Conservation (phyloP, 164 flowering plant genomes). For the Amborella trichopoda region DNA sequence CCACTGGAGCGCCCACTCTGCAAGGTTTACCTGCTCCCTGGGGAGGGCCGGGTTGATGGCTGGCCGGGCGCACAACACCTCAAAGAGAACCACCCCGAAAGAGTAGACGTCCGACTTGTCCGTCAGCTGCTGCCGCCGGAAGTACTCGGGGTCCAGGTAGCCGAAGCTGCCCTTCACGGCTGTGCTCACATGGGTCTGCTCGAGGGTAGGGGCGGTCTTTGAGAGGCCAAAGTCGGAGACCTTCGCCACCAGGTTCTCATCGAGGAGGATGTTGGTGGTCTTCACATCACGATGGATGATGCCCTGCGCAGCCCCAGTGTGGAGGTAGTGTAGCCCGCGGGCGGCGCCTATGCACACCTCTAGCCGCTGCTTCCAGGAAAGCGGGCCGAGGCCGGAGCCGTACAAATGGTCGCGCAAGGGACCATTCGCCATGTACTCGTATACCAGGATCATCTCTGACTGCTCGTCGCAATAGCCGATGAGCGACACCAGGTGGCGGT, state of each 20-base stretch:
- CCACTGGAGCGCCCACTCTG: constrained; percentile 80
- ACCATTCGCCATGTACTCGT: constrained; percentile 88
- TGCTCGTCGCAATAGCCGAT: constrained; percentile 79
- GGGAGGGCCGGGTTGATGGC: constrained; percentile 66
- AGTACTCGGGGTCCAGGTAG: constrained; percentile 86
- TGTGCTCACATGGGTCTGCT: constrained; percentile 81
- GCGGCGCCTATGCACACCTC: constrained; percentile 88
- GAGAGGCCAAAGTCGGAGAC: constrained; percentile 85
- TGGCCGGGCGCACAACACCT: constrained; percentile 69
- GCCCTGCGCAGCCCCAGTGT: constrained; percentile 79
- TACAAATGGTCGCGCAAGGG: constrained; percentile 74
- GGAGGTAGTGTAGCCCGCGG: constrained; percentile 82
- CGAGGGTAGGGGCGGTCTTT: constrained; percentile 51
- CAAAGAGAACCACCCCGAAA: constrained; percentile 81
- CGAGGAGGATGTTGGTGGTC: constrained; percentile 82
- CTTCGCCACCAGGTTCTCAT: constrained; percentile 68
- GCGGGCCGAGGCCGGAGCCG: constrained; percentile 36
- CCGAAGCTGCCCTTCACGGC: constrained; percentile 97
- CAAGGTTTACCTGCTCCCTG: constrained; percentile 79
- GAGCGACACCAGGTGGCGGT: constrained; percentile 74
- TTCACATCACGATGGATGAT: constrained; percentile 90
- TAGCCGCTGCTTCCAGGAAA: constrained; percentile 71
- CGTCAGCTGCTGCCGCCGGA: constrained; percentile 64
- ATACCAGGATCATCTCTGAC: constrained; percentile 82
- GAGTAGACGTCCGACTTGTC: constrained; percentile 94